Base-by-base conservation (phyloP, 75 land plant genomes). In the Larix kaempferi region DNA sequence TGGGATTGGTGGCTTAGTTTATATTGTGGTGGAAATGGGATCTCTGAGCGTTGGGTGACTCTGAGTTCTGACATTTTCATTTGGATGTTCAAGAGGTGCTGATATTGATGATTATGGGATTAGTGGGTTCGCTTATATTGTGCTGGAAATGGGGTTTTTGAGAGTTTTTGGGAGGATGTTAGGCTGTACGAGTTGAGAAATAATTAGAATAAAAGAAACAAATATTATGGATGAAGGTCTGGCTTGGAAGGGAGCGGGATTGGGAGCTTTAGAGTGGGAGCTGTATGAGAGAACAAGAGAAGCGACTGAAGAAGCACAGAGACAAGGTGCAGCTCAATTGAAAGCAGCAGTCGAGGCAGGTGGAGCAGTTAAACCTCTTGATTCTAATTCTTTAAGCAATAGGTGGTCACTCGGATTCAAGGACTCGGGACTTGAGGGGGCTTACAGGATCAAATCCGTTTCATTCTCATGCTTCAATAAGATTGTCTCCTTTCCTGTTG, bases 251-350 rank as follows among this genome's bases (percentile, higher is more conserved):
- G 44, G 41, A 67, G 41, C 19, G 49, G 21, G 71, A 67, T 67
- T 37, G 39, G 71, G 71, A 67, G 71, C 39, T 21, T 21, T n/a
- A 56, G 76, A 74, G 59, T 54, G 76, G 29, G 76, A 74, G 62
- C 63, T 74, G n/a, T 74, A 74, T 56, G 76, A 74, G 59, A 74
- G 37, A 74, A 29, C 76, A 26, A 54, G 23, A n/a, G 63, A 74
- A 25, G 76, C 61, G 5, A 58, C 76, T 74, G 61, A 74, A 57
- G 76, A 74, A 57, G 76, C 76, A 60, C 76, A 74, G 66, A 74
- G 76, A 56, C 71, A 74, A 74, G 76, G 76, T 27, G 76, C 57
- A 27, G 76, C 57, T 19, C 76, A 74, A 74, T 60, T 74, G 16
- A 54, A 57, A 14, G 76, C 76, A 27, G 76, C 76, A 25, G 76